A percentile compares a stretch with the other conserved stretches of the same genome.
Conservation (phyloP, 73 alveolate species). For the Tetrahymena malaccensis region DNA sequence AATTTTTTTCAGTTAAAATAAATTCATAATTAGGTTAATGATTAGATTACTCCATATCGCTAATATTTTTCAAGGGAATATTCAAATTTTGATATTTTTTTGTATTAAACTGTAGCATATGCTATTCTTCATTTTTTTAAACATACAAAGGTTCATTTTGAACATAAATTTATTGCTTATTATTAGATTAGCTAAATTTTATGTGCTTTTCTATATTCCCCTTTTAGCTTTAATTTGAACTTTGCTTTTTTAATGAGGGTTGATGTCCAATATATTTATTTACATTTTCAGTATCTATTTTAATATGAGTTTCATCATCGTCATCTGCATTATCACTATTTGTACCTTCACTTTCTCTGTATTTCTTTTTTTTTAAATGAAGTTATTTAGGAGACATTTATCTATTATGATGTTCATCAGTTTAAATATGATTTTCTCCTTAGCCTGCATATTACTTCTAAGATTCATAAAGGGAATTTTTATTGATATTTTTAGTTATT, state of each 20-base stretch:
- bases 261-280: background rate
- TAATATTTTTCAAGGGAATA: background rate
- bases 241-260: background rate
- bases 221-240: background rate
- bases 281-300: background rate
- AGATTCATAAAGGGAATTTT: background rate
- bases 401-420: background rate
- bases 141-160: background rate
- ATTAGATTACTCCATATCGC: background rate
- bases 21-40: background rate
- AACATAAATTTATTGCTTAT: too few relatives aligned
- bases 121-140: background rate
- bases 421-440: background rate
- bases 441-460: background rate
- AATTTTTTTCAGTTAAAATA: background rate
- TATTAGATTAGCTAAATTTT: background rate
- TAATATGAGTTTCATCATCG: background rate
- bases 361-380: background rate
- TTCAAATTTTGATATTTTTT: background rate
- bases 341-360: background rate
- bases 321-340: background rate
- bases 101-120: background rate
- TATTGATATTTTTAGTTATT: background rate
- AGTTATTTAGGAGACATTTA: background rate
- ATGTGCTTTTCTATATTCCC: background rate